A percentile compares a stretch with the other conserved stretches of the same genome.
These are phyloP conservation scores for Castanea mollissima DNA, from an alignment of 306 rosid species.

Conservation along the genomic window DNA sequence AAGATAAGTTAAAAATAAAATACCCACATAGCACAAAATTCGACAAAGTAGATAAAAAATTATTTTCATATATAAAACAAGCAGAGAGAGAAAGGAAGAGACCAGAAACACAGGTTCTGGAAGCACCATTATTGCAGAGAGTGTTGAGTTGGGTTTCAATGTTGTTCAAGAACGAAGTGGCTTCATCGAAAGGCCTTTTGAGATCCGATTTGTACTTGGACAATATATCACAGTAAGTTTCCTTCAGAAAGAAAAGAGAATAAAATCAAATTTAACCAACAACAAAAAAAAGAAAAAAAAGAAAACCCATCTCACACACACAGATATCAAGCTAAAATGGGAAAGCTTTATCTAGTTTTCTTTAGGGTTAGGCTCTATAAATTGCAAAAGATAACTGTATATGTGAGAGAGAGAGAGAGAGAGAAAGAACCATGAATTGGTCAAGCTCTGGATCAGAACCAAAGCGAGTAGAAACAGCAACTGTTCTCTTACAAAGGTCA, in stretches of 20 bases:
- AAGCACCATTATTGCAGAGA: constrained; percentile 26
- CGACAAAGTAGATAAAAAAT: not conserved
- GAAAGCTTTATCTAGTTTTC: not conserved
- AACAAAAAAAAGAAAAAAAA: not conserved
- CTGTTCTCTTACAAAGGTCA: constrained; percentile 18
- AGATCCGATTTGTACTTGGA: constrained; percentile 64
- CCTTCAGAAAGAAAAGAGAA: constrained; percentile 33
- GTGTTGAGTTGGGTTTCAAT: constrained; percentile 68
- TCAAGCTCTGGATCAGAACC: constrained; percentile 79
- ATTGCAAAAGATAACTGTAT: not conserved
- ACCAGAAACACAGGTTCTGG: constrained; percentile 42
- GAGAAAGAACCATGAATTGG: constrained; percentile 59
- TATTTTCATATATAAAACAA: not conserved
- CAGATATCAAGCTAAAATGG: not conserved
- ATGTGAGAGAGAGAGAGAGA: not conserved
- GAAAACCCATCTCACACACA: not conserved
- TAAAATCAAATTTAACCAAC: not conserved
- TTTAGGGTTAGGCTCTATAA: constrained; percentile 34
- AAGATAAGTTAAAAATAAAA: not conserved
- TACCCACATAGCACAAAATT: not conserved
- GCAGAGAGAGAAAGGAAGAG: constrained; percentile 22
- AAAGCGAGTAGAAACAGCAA: constrained; percentile 25
- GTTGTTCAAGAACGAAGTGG: constrained; percentile 53
- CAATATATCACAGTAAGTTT: constrained; percentile 50
- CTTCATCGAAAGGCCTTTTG: constrained; percentile 57